These are phyloP conservation scores for Fusarium camptoceras DNA, from an alignment of 2,329 filamentous ascomycete genomes.

Conservation along the genomic window DNA sequence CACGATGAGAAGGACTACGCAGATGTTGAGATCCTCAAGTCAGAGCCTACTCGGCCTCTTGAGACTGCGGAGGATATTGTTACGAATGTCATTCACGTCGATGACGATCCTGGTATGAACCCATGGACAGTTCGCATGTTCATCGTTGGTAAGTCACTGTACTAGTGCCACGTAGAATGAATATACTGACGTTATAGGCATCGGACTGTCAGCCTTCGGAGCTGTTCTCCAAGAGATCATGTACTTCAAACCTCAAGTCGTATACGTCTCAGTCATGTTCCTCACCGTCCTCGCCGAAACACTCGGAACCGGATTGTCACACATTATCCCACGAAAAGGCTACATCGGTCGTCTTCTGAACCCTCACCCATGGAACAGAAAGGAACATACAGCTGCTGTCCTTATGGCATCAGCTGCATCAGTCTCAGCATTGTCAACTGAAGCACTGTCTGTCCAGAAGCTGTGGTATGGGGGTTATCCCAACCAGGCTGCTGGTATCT, in stretches of 20 bases:
- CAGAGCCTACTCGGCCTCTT: slow-evolving; percentile 3
- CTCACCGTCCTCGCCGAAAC: slow-evolving; percentile 39
- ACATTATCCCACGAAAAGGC: slow-evolving; percentile 29
- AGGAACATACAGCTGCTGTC: slow-evolving; percentile 51
- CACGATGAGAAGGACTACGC: slow-evolving; percentile 2
- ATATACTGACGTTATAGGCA: slow-evolving; percentile 21
- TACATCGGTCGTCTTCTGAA: slow-evolving; percentile 33
- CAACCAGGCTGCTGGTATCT: slow-evolving; percentile 55
- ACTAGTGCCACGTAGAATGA: not conserved
- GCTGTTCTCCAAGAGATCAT: slow-evolving; percentile 41
- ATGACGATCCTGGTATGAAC: slow-evolving; percentile 39
- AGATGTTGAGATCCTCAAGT: slow-evolving; percentile 17
- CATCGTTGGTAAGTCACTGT: slow-evolving; percentile 26
- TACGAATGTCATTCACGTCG: slow-evolving; percentile 43
- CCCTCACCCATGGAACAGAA: slow-evolving; percentile 41
- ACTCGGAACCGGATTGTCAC: slow-evolving; percentile 15
- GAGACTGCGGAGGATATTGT: slow-evolving; percentile 38
- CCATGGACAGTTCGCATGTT: slow-evolving; percentile 44
- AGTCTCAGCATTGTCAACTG: slow-evolving; percentile 48
- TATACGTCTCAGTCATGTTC: slow-evolving; percentile 44
- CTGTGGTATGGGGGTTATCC: slow-evolving; percentile 59
- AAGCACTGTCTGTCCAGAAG: slow-evolving; percentile 58
- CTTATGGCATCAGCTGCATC: slow-evolving; percentile 59
- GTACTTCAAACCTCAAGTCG: slow-evolving; percentile 43
- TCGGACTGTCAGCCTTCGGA: slow-evolving; percentile 39